Base-by-base conservation (phyloP, 352 stramenopile species). In the Phytophthora pistaciae region DNA sequence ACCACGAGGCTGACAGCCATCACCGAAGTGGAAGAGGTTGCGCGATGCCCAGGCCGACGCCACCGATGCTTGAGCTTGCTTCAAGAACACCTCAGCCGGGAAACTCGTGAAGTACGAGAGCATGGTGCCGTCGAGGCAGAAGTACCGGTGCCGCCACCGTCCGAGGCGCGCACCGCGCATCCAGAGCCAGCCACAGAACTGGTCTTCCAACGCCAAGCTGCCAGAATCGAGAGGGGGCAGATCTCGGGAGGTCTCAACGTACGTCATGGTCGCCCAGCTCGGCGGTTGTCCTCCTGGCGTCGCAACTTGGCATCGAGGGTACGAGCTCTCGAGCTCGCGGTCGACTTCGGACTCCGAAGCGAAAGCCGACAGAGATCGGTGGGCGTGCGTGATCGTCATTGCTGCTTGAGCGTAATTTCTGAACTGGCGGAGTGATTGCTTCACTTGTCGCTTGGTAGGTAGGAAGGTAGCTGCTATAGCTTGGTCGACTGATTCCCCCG, bases 171-270 rank as follows among this genome's bases (percentile, higher is more conserved):
- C 66, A 31, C 79, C 81, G 6, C 85, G 84, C 85, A 95, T 95
- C 87, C 87, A 95, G 5, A 95, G 78, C 87, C 87, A 95, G 6
- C 87, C 87, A 49, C 79, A 92, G 69, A 93, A 92, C 53, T 92
- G 85, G 54, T 90, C 82, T 33, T 92, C 82, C n/a, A 93, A 61
- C 11, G 80, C 59, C 16, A 88, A 72, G 44, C 33, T 73, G 14
- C 75, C 71, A 0, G 77, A 79, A 46, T 90, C 83, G 18, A 89
- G 72, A 23, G 75, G 79, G 20, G 76, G 68, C 13, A 90, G 58
- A 23, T 84, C 79, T 11, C 74, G 71, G 8, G 68, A 72, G 13
- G 73, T 72, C 29, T 80, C 69, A 25, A 70, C 65, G 20, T 56
- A 83, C 23, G 72, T 83, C 68, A 72, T 66, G 6, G 72, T 69